These are phyloP conservation scores for Amanita molliuscula DNA, from an alignment of 768 basidiomycete species.

Conservation along the genomic window DNA sequence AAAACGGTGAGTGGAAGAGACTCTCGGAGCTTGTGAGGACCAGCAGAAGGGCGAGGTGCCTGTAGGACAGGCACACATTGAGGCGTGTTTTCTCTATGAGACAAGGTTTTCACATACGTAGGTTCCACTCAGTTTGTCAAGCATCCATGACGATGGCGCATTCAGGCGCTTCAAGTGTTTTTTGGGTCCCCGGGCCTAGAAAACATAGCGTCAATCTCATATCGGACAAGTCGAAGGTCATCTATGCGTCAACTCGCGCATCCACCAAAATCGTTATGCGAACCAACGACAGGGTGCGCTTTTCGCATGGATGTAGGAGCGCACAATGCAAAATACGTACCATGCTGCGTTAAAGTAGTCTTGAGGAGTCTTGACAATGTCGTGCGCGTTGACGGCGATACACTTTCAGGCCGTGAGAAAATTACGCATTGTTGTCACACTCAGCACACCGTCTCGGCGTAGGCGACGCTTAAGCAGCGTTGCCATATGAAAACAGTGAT, in stretches of 20 bases:
- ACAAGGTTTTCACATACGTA: conserved; percentile 48
- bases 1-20: conserved; percentile 95
- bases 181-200: conserved; percentile 93
- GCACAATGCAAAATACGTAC: conserved; percentile 25
- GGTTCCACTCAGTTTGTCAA: conserved; percentile 95
- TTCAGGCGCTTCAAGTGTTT: conserved; percentile 97
- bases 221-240: conserved; percentile 20
- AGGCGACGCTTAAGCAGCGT: no score
- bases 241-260: conserved; percentile 23
- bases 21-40: conserved; percentile 99
- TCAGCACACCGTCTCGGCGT: no score
- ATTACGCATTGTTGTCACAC: conserved; percentile 7
- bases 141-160: conserved; percentile 99
- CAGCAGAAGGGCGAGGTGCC: conserved; percentile 95
- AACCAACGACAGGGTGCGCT: conserved; percentile 12
- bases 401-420: conserved; percentile 25
- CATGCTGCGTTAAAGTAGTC: conserved; percentile 33
- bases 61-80: conserved; percentile 17
- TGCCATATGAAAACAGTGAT: no score
- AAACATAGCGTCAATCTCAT: conserved; percentile 12
- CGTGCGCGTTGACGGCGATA: conserved; percentile 31
- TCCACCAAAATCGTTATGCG: conserved; percentile 23
- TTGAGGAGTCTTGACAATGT: conserved; percentile 36
- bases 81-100: neutral
- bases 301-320: conserved; percentile 14